Base-by-base conservation (phyloP, 139 green algal genomes). In the Coelastrella sp. region DNA sequence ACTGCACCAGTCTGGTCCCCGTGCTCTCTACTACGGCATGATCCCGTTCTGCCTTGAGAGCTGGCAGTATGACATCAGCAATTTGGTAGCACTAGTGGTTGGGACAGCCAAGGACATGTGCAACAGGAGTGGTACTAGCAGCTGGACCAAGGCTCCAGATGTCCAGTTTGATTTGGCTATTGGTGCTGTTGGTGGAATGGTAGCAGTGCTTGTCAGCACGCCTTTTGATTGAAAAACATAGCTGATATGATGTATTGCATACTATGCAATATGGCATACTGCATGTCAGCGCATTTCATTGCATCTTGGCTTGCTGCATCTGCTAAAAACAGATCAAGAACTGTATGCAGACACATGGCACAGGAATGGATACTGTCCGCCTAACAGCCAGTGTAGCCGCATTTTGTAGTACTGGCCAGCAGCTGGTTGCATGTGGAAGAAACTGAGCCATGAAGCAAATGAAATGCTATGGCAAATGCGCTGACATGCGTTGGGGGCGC, bases 151-250 rank as follows among this genome's bases (percentile, higher is more conserved):
- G 20, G 74, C 74, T 20, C 74, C 8, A 11, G 20, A 58, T 22
- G 20, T 58, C 8, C 74, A 80, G 25, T 80, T n/a, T 35, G 82
- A 87, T 63, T 20, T 87, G 82, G 65, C 82, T 35, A 59, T n/a
- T 49, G 82, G 94, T 27, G 94, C 92, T 6, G 74, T 84, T 0
- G 91, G 93, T 17, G 94, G 87, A 15, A 58, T 63, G 17, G 78
- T 72, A n/a, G 78, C 87, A 56, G 84, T 96, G 15, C 78, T 97
- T 6, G 83, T 94, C 8, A 94, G 87, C 79, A 98, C 97, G 94
- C 96, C 96, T 9, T 95, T 94, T 78, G 96, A 98, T 91, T 49
- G 35, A 49, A 49, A 1, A 49, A 49, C 35, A 49, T 49, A 49
- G 35, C 35, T 49, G 35, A 49, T 49, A 1, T 49, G 35, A 3